A percentile compares a stretch with the other conserved stretches of the same genome.
These are phyloP conservation scores for Fusarium heterosporum DNA, from an alignment of 2,329 filamentous ascomycete genomes.

Conservation along the genomic window DNA sequence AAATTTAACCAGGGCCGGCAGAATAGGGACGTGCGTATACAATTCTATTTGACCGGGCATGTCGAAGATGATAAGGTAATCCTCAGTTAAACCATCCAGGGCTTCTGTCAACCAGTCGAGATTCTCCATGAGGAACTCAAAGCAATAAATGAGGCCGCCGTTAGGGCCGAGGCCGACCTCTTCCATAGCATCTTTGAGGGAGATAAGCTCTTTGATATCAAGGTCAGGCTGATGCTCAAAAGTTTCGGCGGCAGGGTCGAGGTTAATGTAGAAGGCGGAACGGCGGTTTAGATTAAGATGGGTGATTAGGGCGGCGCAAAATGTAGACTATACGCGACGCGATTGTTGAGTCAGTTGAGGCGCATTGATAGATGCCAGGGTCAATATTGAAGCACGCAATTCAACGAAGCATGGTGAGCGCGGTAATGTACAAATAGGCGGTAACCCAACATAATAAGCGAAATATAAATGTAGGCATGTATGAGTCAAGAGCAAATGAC, in stretches of 20 bases:
- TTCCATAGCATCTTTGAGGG: constrained; percentile 95
- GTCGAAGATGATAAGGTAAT: constrained; percentile 97
- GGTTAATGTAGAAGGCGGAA: constrained; percentile 98
- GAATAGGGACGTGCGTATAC: constrained; percentile 94
- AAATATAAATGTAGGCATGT: constrained; percentile 9
- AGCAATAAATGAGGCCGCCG: constrained; percentile 94
- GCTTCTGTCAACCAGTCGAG: constrained; percentile 90
- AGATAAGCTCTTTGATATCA: constrained; percentile 95
- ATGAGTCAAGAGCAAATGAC: constrained; percentile 17
- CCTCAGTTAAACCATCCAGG: constrained; percentile 87
- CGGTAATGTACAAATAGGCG: constrained; percentile 21
- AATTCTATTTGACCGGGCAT: constrained; percentile 99
- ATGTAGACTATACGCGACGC: constrained; percentile 75
- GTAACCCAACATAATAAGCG: constrained; percentile 16
- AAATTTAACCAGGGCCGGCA: constrained; percentile 85
- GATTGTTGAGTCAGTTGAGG: constrained; percentile 24
- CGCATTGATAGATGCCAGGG: constrained; percentile 12
- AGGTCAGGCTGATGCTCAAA: constrained; percentile 93
- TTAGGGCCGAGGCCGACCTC: constrained; percentile 92
- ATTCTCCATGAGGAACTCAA: constrained; percentile 95
- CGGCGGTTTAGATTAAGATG: constrained; percentile 90
- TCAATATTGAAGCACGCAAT: constrained; percentile 37
- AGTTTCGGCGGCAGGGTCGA: constrained; percentile 93
- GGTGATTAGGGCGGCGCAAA: constrained; percentile 92
- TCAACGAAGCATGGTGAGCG: constrained; percentile 19